These are phyloP conservation scores for Acanthamoeba culbertsoni DNA, from an alignment of 208 protist species.

Conservation along the genomic window DNA sequence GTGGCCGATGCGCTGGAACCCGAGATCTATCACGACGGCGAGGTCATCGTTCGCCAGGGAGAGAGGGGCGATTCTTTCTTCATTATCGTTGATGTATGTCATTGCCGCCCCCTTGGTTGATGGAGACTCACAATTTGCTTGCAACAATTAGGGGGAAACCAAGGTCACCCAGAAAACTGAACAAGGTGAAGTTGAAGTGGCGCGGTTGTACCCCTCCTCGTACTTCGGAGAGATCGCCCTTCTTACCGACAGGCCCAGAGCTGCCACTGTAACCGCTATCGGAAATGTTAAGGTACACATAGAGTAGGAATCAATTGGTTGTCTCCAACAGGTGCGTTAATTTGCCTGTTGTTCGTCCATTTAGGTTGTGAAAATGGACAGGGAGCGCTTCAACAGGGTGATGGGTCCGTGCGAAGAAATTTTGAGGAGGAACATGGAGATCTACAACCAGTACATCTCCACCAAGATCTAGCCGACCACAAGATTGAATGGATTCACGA, in stretches of 20 bases:
- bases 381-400: conserved; percentile 70
- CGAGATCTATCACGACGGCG: conserved; percentile 60
- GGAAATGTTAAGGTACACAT: background rate
- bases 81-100: conserved; percentile 76
- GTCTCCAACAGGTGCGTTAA: background rate
- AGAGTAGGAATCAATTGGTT: too few relatives aligned
- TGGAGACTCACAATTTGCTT: too few relatives aligned
- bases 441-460: conserved; percentile 67
- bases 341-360: background rate
- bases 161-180: background rate
- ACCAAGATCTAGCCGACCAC: conserved; percentile 14
- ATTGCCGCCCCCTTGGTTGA: too few relatives aligned
- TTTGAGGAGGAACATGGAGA: conserved; percentile 72
- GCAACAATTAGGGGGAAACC: background rate
- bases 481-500: too few relatives aligned
- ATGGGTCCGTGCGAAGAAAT: conserved; percentile 74
- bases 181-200: too few relatives aligned
- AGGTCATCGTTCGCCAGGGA: conserved; percentile 79
- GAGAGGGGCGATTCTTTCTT: conserved; percentile 81
- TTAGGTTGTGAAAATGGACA: conserved; percentile 67
- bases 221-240: background rate
- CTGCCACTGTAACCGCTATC: conserved; percentile 56
- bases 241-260: background rate
- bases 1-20: conserved; percentile 77
- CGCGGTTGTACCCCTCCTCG: background rate